Evolutionary conservation across 139 green algal species (phyloP).

Genomic region (Chlamydomonas eustigma): DNA sequence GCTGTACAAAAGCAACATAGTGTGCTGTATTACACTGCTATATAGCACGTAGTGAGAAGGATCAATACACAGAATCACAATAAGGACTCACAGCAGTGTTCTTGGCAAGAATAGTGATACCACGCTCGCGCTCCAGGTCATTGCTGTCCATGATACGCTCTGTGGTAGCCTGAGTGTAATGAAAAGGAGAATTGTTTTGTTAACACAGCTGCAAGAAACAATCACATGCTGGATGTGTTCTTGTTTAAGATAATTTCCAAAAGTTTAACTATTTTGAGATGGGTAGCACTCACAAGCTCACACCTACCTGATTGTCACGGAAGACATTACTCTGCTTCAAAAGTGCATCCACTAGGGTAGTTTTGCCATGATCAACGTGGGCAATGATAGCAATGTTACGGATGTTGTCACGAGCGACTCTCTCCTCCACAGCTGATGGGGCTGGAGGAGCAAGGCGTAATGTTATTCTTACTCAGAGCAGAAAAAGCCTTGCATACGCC

Average conservation of each 20-base stretch:
- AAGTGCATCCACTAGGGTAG: conserved; percentile 75
- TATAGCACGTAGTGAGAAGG: too few relatives aligned
- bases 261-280: too few relatives aligned
- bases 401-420: conserved; percentile 29
- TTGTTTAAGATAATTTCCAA: too few relatives aligned
- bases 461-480: neutral
- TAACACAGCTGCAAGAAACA: neutral
- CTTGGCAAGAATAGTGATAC: conserved; percentile 99
- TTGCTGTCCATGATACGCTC: conserved; percentile 96
- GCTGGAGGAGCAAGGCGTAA: neutral
- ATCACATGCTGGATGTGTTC: too few relatives aligned
- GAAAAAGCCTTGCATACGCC: neutral
- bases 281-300: too few relatives aligned
- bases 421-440: neutral
- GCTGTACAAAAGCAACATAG: too few relatives aligned
- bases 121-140: conserved; percentile 94
- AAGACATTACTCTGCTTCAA: conserved; percentile 81
- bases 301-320: conserved; percentile 49
- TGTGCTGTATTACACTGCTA: too few relatives aligned
- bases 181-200: neutral
- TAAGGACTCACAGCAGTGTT: conserved; percentile 87
- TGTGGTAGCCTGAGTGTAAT: conserved; percentile 59
- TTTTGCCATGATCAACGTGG: conserved; percentile 95
- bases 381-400: conserved; percentile 84
- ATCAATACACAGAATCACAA: too few relatives aligned